These are phyloP conservation scores for Pleurotus platypus DNA, from an alignment of 768 basidiomycete species.

Conservation along the genomic window DNA sequence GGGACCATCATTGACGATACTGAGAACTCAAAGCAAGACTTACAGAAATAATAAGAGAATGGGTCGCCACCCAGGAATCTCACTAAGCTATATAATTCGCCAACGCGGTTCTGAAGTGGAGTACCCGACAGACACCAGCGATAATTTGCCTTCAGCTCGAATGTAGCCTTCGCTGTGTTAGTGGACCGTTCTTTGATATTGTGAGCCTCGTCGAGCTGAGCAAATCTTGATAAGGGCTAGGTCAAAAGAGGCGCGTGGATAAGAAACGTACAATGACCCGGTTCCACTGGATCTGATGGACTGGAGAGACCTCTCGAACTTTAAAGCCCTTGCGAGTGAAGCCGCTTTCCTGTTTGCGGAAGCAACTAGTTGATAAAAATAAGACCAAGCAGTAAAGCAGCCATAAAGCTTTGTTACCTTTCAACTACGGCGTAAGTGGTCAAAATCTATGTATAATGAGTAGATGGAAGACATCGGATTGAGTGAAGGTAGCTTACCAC, in stretches of 20 bases:
- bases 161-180: conserved; percentile 96
- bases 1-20: conserved; percentile 1
- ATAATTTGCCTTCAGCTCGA: conserved; percentile 76
- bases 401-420: conserved; percentile 26
- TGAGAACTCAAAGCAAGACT: conserved; percentile 18
- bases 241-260: neutral
- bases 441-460: conserved; percentile 47
- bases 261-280: conserved; percentile 61
- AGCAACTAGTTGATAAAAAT: conserved; percentile 47
- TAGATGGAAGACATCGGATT: neutral
- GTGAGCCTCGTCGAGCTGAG: conserved; percentile 90
- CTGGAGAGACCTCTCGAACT: conserved; percentile 82
- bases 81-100: conserved; percentile 93
- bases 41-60: conserved; percentile 90
- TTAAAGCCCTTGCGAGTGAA: conserved; percentile 84
- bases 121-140: conserved; percentile 98
- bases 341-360: conserved; percentile 89
- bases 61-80: conserved; percentile 92
- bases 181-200: conserved; percentile 96
- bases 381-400: neutral
- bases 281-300: conserved; percentile 86
- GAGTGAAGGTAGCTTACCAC: conserved; percentile 50
- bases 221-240: conserved; percentile 1
- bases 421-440: conserved; percentile 89
- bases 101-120: conserved; percentile 96